Evolutionary conservation across 2,329 filamentous ascomycete genomes (phyloP).

Genomic region (Colletotrichum lindemuthianum): DNA sequence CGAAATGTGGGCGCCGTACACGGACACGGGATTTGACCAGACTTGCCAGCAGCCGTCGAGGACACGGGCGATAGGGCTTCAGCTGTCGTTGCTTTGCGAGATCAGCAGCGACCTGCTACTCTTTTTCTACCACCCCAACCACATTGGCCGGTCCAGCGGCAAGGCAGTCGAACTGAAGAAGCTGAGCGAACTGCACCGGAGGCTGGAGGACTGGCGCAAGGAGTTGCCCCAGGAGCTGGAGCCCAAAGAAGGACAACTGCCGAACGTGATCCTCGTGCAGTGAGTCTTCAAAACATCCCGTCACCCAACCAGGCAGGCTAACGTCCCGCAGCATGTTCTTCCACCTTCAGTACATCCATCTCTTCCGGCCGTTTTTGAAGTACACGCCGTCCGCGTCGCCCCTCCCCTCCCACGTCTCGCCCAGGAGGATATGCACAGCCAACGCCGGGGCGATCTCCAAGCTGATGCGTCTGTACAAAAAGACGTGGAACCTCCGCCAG

Average conservation of each 20-base stretch:
- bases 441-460: constrained; percentile 92
- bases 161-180: constrained; percentile 91
- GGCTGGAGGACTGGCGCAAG: constrained; percentile 89
- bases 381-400: constrained; percentile 85
- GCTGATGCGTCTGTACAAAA: constrained; percentile 92
- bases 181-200: constrained; percentile 88
- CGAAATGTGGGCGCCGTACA: constrained; percentile 87
- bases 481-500: constrained; percentile 87
- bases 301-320: constrained; percentile 29
- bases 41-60: constrained; percentile 81
- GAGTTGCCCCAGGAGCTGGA: constrained; percentile 88
- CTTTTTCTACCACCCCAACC: constrained; percentile 88
- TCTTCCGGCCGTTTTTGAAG: constrained; percentile 94
- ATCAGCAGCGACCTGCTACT: constrained; percentile 91
- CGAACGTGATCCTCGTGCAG: constrained; percentile 84
- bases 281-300: constrained; percentile 62
- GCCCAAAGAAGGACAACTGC: constrained; percentile 87
- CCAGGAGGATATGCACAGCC: constrained; percentile 88
- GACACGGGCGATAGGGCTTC: constrained; percentile 82
- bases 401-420: constrained; percentile 86
- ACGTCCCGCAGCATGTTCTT: constrained; percentile 85
- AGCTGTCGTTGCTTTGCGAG: constrained; percentile 86
- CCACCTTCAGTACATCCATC: constrained; percentile 92
- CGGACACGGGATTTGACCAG: constrained; percentile 81
- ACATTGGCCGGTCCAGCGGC: constrained; percentile 70